A percentile compares a stretch with the other conserved stretches of the same genome.
phyloP scores from a whole-genome alignment of 2,329 filamentous ascomycete species.

The Aspergillus sp. region DNA sequence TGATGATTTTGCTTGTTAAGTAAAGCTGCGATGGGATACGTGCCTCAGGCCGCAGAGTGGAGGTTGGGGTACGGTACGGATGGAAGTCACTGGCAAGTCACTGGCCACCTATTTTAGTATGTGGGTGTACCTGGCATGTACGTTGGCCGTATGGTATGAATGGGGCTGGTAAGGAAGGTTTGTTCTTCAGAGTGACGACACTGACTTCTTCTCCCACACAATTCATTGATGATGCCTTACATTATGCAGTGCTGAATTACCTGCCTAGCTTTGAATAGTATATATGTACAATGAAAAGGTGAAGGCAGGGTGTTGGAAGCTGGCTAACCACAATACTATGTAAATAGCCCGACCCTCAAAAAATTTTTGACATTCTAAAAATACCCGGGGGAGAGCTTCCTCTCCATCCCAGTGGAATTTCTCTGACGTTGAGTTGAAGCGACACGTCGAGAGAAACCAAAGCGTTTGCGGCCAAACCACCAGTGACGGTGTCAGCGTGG shows the following conservation, averaged over 20 bases:
- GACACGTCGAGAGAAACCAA: constrained; percentile 17
- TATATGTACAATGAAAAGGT: no score
- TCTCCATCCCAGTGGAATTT: background rate
- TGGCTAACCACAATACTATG: no score
- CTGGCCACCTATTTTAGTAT: no score
- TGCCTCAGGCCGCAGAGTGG: background rate
- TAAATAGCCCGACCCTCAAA: background rate
- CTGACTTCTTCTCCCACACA: background rate
- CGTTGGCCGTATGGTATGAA: background rate
- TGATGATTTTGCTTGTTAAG: no score
- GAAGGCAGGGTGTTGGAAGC: no score
- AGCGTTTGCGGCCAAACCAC: constrained; percentile 17
- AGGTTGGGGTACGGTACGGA: background rate
- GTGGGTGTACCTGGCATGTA: background rate
- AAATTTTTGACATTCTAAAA: background rate
- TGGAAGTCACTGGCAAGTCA: no score
- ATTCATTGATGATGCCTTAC: background rate
- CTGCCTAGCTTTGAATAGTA: background rate
- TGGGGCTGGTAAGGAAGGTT: background rate
- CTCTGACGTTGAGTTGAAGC: background rate
- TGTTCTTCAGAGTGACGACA: background rate
- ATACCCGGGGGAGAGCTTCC: background rate
- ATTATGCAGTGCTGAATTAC: background rate
- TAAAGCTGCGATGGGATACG: background rate
- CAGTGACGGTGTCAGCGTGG: constrained; percentile 11